Evolutionary conservation across 805 yeast species (phyloP), one percentile per base, ranked within the genome.

Genomic region (Jamesozyma hellenica): DNA sequence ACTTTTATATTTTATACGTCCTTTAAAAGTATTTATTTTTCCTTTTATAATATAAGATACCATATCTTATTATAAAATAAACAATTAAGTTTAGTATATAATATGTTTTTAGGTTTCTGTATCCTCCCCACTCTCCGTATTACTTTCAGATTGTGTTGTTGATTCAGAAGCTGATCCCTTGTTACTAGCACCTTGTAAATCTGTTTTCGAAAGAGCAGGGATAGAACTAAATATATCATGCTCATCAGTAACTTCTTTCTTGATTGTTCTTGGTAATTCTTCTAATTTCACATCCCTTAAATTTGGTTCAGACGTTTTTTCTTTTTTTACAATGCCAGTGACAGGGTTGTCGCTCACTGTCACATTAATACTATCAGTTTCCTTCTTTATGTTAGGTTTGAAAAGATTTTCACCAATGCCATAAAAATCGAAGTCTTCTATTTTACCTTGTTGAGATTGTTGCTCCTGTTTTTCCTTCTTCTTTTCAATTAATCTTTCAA

Each of bases 341-440:
- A n/a, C n/a, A 6, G 30, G 30, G 11, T 28, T 28, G 11, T 28
- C 30, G 6, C 6, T 14, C 11, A 28, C n/a, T 10, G n/a, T 28
- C 6, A 28, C 30, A 28, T 12, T 14, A 14, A 28, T 28, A 12
- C 13, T 25, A 14, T 42, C 45, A 14, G 40, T 28, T 32, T 43
- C 48, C 4, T 42, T 35, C 15, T 45, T 49, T 17, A 34, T 35
- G 23, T 44, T 43, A 6, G 42, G 19, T 14, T 41, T 46, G 4
- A 14, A 13, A 13, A 8, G 4, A 18, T 23, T 34, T 26, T 34
- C 30, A 34, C 36, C 35, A 14, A 53, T 51, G 9, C 58, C 58
- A 35, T 44, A 48, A 32, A 51, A 54, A 28, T 48, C 42, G 32
- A 48, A 46, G 29, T 50, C 51, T 17, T 45, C 48, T 16, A 47